Conservation (phyloP, 2,329 filamentous ascomycete genomes). For the Paramyrothecium roridum region DNA sequence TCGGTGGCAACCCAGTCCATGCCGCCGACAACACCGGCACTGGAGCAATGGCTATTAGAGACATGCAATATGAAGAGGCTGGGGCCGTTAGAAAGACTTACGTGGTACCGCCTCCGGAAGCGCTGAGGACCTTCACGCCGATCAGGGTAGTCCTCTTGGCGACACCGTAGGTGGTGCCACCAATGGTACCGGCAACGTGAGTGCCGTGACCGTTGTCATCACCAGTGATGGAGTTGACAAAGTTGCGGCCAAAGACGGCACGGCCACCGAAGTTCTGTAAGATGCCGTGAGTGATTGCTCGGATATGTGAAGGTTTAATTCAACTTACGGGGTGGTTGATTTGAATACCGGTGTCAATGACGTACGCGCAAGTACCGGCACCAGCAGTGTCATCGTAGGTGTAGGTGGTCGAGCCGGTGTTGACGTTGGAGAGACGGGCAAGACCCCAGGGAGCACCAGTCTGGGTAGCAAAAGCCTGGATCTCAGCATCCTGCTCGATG, state of each 20-base stretch:
- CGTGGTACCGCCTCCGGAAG: slow-evolving; percentile 24
- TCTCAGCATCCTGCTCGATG: slow-evolving; percentile 35
- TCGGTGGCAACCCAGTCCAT: slow-evolving; percentile 41
- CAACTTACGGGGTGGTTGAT: slow-evolving; percentile 30
- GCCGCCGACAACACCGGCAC: slow-evolving; percentile 41
- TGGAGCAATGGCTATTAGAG: slow-evolving; percentile 6
- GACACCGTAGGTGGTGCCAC: slow-evolving; percentile 29
- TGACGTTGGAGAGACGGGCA: slow-evolving; percentile 31
- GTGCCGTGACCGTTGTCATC: slow-evolving; percentile 40
- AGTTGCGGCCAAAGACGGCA: slow-evolving; percentile 27
- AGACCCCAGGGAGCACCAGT: slow-evolving; percentile 35
- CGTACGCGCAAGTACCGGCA: slow-evolving; percentile 37
- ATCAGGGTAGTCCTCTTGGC: slow-evolving; percentile 40
- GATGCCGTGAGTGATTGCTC: background rate
- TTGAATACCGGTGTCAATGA: slow-evolving; percentile 44
- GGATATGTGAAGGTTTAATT: background rate
- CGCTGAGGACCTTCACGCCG: slow-evolving; percentile 43
- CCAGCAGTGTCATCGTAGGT: slow-evolving; percentile 37
- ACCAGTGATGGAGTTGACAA: slow-evolving; percentile 13
- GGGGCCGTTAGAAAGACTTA: slow-evolving; percentile 4
- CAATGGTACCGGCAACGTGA: slow-evolving; percentile 30
- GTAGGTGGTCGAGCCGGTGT: slow-evolving; percentile 27
- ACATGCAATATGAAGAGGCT: background rate
- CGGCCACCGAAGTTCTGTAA: slow-evolving; percentile 28
- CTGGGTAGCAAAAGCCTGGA: slow-evolving; percentile 26